Base-by-base conservation (phyloP, 2,329 filamentous ascomycete genomes). In the Hypoxylon sp. region DNA sequence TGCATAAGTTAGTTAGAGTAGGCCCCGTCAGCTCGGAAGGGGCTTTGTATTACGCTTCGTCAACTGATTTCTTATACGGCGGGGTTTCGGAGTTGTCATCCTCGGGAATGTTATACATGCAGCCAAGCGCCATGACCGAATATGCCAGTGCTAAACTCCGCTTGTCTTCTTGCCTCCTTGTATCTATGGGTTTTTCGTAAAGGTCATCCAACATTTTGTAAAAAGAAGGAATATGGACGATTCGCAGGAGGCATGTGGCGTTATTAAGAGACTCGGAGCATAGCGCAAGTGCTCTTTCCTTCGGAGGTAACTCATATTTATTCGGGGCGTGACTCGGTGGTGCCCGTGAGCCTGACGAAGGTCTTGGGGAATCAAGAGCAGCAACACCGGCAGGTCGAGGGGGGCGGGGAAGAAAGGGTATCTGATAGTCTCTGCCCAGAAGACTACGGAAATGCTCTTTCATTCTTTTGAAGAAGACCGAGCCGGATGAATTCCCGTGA, bases 401-500 rank as follows among this genome's bases (percentile, higher is more conserved):
- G 13, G 84, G 77, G 68, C 84, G 79, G 57, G 86, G 83, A 67
- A 90, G 80, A 76, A 91, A 88, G 17, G 89, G 85, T 67, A 87
- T 80, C 74, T 87, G 84, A 69, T 86, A 84, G 50, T 89, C 86
- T 43, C 87, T 86, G 19, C 90, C 90, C 51, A 96, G 86, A 70
- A 96, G 84, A 67, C 90, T 89, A 48, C 93, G 91, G 72, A 98
- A 93, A 75, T 97, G 92, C 75, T 97, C 92, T 74, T 93, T 91
- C 86, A 99, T 91, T 60, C 93, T 90, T 70, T 89, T 88, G 73
- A 98, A 86, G 78, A 98, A 99, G 69, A 95, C 93, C 46, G 94
- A 87, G 2, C 95, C 94, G 0, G 96, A 98, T 0, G 95, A 98
- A 70, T 93, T 92, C 51, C 96, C 96, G 76, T 97, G 93, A 75